Conservation (phyloP, 2,329 filamentous ascomycete species). For the Curvularia verruculosa region DNA sequence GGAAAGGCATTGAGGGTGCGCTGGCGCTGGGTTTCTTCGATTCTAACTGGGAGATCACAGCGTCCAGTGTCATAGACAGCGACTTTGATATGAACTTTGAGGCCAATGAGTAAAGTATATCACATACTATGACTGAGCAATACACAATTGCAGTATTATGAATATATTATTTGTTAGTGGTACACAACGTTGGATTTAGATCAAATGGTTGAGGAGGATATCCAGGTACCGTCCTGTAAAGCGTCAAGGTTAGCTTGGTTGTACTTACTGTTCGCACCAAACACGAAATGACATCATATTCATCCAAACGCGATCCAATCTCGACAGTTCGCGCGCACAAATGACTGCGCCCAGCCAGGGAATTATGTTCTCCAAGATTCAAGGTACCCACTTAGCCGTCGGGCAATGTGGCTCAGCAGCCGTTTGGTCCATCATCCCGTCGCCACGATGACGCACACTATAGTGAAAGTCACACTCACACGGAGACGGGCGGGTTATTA, state of each 20-base stretch:
- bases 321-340: slow-evolving; percentile 1
- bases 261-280: background rate
- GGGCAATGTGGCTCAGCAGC: slow-evolving; percentile 22
- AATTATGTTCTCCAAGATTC: background rate
- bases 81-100: background rate
- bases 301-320: background rate
- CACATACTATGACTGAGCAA: background rate
- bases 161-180: too few species aligned
- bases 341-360: slow-evolving; percentile 3
- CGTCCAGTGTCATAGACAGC: slow-evolving; percentile 51
- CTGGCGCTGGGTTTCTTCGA: slow-evolving; percentile 64
- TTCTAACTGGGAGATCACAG: slow-evolving; percentile 58
- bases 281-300: slow-evolving; percentile 6
- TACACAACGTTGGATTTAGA: background rate
- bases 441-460: slow-evolving; percentile 34
- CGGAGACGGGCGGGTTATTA: slow-evolving; percentile 18
- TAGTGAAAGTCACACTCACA: slow-evolving; percentile 11
- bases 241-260: slow-evolving; percentile 1
- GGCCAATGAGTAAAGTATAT: background rate
- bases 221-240: background rate
- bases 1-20: slow-evolving; percentile 59
- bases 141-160: too few species aligned
- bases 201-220: background rate
- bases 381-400: background rate
- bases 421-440: slow-evolving; percentile 14